Evolutionary conservation across 495 filamentous ascomycete genomes (phyloP).

Genomic region (Daldinia concentrica): DNA sequence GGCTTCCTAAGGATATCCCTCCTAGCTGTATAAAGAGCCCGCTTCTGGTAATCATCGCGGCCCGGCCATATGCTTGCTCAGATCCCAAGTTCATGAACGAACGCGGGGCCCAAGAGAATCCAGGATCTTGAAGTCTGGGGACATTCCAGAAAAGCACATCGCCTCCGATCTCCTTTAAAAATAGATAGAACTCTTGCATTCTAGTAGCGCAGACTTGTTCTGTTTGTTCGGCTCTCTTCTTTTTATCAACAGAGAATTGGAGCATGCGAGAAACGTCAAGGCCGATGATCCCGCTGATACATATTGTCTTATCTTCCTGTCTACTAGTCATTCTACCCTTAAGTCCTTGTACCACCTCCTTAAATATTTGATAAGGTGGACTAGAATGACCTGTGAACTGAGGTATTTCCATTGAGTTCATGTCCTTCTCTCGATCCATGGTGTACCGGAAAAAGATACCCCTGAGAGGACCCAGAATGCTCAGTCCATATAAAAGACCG

Average conservation of each 20-base stretch:
- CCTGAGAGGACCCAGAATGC: neutral
- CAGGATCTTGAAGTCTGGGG: neutral
- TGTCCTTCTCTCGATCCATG: neutral
- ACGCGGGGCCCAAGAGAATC: neutral
- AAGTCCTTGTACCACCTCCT: neutral
- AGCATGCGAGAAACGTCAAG: constrained; percentile 2
- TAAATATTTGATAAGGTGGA: neutral
- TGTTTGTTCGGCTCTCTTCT: neutral
- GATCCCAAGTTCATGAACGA: neutral
- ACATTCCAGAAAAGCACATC: neutral
- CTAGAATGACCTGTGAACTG: neutral
- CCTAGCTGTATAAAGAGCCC: neutral
- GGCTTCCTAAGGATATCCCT: neutral
- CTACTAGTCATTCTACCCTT: neutral
- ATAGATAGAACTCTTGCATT: neutral
- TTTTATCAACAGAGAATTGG: neutral
- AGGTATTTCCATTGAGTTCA: neutral
- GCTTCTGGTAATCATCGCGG: neutral
- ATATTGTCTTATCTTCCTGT: neutral
- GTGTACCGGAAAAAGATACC: neutral
- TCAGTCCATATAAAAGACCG: neutral
- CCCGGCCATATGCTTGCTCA: neutral
- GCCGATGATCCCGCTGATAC: neutral
- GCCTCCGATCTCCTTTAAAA: neutral
- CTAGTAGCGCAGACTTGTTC: neutral